Percentiles rank a stretch among this genome's conserved stretches.
Evolutionary conservation across 208 protist genomes (phyloP).

Genomic region (Angomonas desouzai): DNA sequence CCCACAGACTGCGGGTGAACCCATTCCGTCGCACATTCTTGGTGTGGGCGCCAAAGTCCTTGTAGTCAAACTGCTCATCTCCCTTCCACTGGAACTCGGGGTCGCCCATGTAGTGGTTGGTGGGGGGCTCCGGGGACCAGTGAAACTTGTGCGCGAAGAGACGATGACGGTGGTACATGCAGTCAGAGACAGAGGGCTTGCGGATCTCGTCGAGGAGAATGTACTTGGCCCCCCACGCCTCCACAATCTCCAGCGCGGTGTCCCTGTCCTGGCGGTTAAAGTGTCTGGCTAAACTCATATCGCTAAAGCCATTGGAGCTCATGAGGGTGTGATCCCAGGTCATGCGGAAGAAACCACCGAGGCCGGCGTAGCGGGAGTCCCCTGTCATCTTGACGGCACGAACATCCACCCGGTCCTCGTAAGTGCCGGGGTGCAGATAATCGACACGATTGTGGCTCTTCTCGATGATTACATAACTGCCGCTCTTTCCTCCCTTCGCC

Average conservation of each 20-base stretch:
- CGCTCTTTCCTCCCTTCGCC: conserved; percentile 20
- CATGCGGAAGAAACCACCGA: conserved; percentile 63
- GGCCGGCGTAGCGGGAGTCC: conserved; percentile 44
- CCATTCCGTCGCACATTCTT: conserved; percentile 24
- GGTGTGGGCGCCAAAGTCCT: conserved; percentile 49
- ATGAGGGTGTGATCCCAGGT: conserved; percentile 54
- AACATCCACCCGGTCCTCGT: conserved; percentile 49
- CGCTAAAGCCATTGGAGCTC: conserved; percentile 54
- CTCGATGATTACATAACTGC: conserved; percentile 68
- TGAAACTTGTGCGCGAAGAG: conserved; percentile 83
- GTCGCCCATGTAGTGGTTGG: conserved; percentile 67
- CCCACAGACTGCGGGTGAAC: conserved; percentile 6
- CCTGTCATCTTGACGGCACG: conserved; percentile 52
- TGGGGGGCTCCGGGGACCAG: conserved; percentile 67
- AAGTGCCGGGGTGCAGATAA: conserved; percentile 46
- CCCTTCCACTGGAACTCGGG: conserved; percentile 84
- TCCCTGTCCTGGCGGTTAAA: conserved; percentile 51
- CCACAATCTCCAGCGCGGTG: conserved; percentile 57
- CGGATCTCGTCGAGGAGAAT: conserved; percentile 76
- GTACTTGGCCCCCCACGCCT: conserved; percentile 84
- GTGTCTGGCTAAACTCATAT: conserved; percentile 34
- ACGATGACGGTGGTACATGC: conserved; percentile 67
- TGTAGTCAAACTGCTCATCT: conserved; percentile 72
- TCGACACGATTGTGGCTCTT: conserved; percentile 55
- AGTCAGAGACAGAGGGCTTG: conserved; percentile 66